Conservation (phyloP, 805 yeast species). For the Yarrowia phangngaensis region DNA sequence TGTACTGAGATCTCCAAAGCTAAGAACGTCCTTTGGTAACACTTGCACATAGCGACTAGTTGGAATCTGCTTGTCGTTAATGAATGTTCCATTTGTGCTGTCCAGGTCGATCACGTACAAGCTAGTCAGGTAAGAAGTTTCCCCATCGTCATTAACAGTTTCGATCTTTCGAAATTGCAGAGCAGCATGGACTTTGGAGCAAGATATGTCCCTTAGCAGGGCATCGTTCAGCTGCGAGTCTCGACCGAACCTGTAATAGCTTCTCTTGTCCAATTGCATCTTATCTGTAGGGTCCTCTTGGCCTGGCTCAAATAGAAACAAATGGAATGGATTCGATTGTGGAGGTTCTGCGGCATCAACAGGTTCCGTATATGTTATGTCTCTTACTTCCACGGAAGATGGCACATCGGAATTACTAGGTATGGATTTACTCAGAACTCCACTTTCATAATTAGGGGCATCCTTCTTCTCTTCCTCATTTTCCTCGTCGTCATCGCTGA, state of each 20-base stretch:
- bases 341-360: conserved; percentile 19
- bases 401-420: background rate
- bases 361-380: conserved; percentile 14
- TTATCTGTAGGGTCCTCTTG: conserved; percentile 14
- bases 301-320: conserved; percentile 14
- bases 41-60: conserved; percentile 16
- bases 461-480: conserved; percentile 7
- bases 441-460: conserved; percentile 6
- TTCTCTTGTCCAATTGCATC: background rate
- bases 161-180: conserved; percentile 23
- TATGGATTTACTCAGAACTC: background rate
- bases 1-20: conserved; percentile 19
- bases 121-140: conserved; percentile 11
- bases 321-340: conserved; percentile 1
- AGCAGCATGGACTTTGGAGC: conserved; percentile 18
- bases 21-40: conserved; percentile 15
- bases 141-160: conserved; percentile 17
- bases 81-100: conserved; percentile 8
- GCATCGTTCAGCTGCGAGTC: conserved; percentile 17
- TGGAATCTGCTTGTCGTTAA: conserved; percentile 18
- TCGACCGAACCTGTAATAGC: conserved; percentile 11
- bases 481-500: conserved; percentile 14
- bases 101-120: conserved; percentile 20
- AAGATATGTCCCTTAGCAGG: conserved; percentile 1
- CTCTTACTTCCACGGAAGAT: background rate